These are phyloP conservation scores for Vicia villosa DNA, from an alignment of 306 rosid species.

Conservation along the genomic window DNA sequence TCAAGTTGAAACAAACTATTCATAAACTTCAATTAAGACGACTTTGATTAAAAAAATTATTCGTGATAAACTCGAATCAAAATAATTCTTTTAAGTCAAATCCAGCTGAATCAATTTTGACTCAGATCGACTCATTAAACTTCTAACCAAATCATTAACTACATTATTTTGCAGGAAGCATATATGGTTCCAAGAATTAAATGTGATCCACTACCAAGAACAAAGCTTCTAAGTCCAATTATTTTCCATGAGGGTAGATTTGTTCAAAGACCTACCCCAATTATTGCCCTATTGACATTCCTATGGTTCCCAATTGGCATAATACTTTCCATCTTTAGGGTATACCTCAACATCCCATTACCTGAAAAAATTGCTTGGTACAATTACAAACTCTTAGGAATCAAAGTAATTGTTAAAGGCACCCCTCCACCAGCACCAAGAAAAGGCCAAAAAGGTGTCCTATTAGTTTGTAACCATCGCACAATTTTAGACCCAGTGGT, in stretches of 20 bases:
- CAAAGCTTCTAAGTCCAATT: constrained; percentile 73
- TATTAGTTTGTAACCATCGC: constrained; percentile 86
- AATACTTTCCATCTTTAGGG: constrained; percentile 69
- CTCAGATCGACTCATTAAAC: too few species aligned
- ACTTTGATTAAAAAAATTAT: too few species aligned
- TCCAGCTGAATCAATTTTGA: too few species aligned
- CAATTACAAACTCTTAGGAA: constrained; percentile 75
- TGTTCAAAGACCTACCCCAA: constrained; percentile 84
- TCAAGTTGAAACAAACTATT: too few species aligned
- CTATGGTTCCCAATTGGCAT: constrained; percentile 87
- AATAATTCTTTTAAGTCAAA: too few species aligned
- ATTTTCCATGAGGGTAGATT: constrained; percentile 94
- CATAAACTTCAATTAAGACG: too few species aligned
- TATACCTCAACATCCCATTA: constrained; percentile 73
- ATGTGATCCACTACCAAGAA: constrained; percentile 69
- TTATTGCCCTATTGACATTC: constrained; percentile 63
- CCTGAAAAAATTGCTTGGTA: constrained; percentile 75
- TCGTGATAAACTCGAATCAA: too few species aligned
- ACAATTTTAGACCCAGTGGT: constrained; percentile 86
- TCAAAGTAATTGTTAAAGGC: constrained; percentile 69
- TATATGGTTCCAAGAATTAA: constrained; percentile 69
- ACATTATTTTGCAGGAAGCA: constrained; percentile 63
- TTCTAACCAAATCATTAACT: constrained; percentile 13
- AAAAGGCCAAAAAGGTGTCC: constrained; percentile 74
- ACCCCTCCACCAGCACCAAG: constrained; percentile 82